Conservation (phyloP, 495 filamentous ascomycete genomes). For the Podospora didyma region DNA sequence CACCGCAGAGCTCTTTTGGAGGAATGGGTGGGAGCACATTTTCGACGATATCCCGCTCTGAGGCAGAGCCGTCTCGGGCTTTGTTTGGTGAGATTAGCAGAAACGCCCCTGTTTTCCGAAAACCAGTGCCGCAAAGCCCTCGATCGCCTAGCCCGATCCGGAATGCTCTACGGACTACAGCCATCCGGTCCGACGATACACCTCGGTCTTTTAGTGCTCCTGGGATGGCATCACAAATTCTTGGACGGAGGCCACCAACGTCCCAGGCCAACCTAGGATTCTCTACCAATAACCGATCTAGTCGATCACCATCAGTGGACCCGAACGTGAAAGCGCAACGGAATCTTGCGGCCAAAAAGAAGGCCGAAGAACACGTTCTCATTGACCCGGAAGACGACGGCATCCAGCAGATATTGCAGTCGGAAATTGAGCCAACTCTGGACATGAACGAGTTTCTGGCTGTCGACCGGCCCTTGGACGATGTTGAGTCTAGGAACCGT, state of each 20-base stretch:
- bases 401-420: slow-evolving; percentile 45
- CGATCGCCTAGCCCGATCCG: slow-evolving; percentile 80
- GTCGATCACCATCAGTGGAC: slow-evolving; percentile 23
- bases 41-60: slow-evolving; percentile 44
- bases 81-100: slow-evolving; percentile 66
- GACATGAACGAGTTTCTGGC: slow-evolving; percentile 56
- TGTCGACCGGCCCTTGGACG: slow-evolving; percentile 20
- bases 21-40: slow-evolving; percentile 39
- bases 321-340: slow-evolving; percentile 37
- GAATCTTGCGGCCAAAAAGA: slow-evolving; percentile 40
- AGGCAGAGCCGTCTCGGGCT: slow-evolving; percentile 36
- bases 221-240: slow-evolving; percentile 43
- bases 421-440: slow-evolving; percentile 44
- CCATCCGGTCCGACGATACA: slow-evolving; percentile 44
- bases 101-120: slow-evolving; percentile 50
- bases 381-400: slow-evolving; percentile 55
- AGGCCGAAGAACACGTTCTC: slow-evolving; percentile 46
- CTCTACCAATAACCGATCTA: slow-evolving; percentile 8
- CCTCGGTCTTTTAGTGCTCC: slow-evolving; percentile 57
- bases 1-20: slow-evolving; percentile 66
- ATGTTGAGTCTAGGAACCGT: slow-evolving; percentile 45
- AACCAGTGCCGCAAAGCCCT: slow-evolving; percentile 57
- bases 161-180: slow-evolving; percentile 39
- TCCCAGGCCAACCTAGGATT: slow-evolving; percentile 12
- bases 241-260: slow-evolving; percentile 30